A percentile compares a stretch with the other conserved stretches of the same genome.
phyloP scores from a whole-genome alignment of 768 basidiomycete genomes.

The Cantharellus anzutake region DNA sequence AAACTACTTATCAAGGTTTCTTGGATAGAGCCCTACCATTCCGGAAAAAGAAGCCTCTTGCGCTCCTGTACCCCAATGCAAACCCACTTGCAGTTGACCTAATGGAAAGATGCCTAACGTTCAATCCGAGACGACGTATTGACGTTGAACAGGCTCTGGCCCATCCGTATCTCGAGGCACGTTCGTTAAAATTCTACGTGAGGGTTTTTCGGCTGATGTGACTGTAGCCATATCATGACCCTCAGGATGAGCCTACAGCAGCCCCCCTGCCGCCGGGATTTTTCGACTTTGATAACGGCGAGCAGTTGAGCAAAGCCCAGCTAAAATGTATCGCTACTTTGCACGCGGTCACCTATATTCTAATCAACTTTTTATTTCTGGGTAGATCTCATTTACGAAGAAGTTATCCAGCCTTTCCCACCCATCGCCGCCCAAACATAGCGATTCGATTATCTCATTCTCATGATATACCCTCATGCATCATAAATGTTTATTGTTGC shows the following conservation, averaged over 20 bases:
- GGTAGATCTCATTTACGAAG: neutral
- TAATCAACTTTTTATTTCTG: neutral
- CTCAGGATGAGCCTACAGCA: conserved; percentile 74
- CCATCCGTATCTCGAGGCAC: conserved; percentile 75
- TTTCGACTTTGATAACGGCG: conserved; percentile 49
- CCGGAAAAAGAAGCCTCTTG: conserved; percentile 69
- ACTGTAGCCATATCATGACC: conserved; percentile 69
- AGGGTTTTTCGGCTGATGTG: neutral
- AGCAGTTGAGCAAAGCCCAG: conserved; percentile 18
- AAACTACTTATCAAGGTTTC: neutral
- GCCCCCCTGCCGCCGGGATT: conserved; percentile 54
- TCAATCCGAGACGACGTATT: conserved; percentile 73
- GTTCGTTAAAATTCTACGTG: neutral
- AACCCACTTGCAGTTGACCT: conserved; percentile 56
- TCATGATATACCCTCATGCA: no score
- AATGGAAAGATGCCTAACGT: conserved; percentile 63
- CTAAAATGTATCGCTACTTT: conserved; percentile 9
- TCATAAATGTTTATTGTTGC: no score
- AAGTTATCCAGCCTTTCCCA: neutral
- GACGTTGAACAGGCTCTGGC: conserved; percentile 72
- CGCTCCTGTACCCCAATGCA: conserved; percentile 77
- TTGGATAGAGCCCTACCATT: conserved; percentile 51
- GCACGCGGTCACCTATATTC: neutral
- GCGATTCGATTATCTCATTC: neutral
- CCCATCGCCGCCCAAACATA: neutral